Percentiles rank a stretch among this genome's conserved stretches.
phyloP scores from a whole-genome alignment of 306 rosid species.

The Cicer pinnatifidum region DNA sequence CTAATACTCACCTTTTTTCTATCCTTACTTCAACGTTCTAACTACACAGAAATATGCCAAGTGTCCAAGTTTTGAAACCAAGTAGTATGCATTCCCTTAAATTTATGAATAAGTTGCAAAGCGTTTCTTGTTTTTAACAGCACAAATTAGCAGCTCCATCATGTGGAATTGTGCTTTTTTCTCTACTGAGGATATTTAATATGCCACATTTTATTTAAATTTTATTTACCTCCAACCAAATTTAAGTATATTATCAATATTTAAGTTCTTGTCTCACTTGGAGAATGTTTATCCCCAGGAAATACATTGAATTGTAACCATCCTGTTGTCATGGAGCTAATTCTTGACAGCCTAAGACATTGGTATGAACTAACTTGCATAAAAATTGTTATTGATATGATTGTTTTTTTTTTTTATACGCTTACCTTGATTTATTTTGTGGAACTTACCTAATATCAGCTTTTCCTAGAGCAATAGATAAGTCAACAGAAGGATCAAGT shows the following conservation, averaged over 20 bases:
- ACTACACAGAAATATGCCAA: neutral
- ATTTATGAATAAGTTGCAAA: neutral
- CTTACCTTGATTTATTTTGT: conserved; percentile 15
- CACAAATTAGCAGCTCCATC: neutral
- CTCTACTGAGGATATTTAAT: conserved; percentile 29
- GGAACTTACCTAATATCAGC: conserved; percentile 20
- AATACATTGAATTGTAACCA: conserved; percentile 93
- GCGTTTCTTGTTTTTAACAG: neutral
- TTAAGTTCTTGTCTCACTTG: conserved; percentile 38
- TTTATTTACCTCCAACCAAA: conserved; percentile 23
- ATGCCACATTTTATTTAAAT: conserved; percentile 35
- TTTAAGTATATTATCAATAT: conserved; percentile 35
- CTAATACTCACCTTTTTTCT: neutral
- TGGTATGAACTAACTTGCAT: conserved; percentile 58
- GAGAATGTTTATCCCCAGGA: conserved; percentile 60
- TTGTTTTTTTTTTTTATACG: conserved; percentile 18
- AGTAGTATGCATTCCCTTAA: neutral
- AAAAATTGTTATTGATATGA: conserved; percentile 14
- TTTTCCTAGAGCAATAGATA: neutral
- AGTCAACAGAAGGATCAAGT: too few relatives aligned
- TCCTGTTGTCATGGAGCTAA: conserved; percentile 91
- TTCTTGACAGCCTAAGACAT: conserved; percentile 95
- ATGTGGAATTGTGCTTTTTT: conserved; percentile 23
- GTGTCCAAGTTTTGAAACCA: conserved; percentile 12
- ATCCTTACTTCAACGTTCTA: conserved; percentile 6